Base-by-base conservation (phyloP, 2,329 filamentous ascomycete species). In the Phyllosticta citrichinensis region DNA sequence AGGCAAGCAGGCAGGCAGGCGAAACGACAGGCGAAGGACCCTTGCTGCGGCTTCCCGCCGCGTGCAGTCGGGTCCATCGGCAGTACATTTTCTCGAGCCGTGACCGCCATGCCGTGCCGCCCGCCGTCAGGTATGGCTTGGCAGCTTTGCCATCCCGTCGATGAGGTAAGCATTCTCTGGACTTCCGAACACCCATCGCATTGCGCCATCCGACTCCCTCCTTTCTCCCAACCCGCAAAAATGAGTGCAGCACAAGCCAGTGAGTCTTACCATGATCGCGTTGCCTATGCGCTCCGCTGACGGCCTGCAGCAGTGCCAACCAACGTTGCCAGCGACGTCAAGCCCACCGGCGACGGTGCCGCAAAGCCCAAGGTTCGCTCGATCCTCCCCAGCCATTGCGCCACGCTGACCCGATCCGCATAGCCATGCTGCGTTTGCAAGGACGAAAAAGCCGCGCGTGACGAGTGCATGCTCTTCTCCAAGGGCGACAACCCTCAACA, bases 381-480 rank as follows among this genome's bases (percentile, higher is more conserved):
- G 24, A 53, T 12, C 24, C 56, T 56, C 11, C 53, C 35, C 55
- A 19, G 17, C 58, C 14, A 9, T 20, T 55, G 51, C 60, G 40
- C 25, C 58, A 60, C 52, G 50, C 58, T 60, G 55, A 57, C 47
- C 9, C 12, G n/a, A 47, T n/a, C 19, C 47, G 12, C 6, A 58
- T 70, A 97, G 91, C 93, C 93, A 52, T 97, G 94, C 83, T 97
- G 94, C 74, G 94, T 97, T 30, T 99, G 94, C 84, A 97, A 92
- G 73, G 85, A 94, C 53, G 91, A 99, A 76, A 99, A 99, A 76
- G 81, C 89, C 50, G 83, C 83, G 68, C 90, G 94, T 65, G 94
- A 99, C 78, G 92, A 99, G 77, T 99, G 94, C 81, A 97, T 99
- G 93, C 88, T 99, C 61, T 97, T 97, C 80, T 96, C 91, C 61